Base-by-base conservation (phyloP, 495 filamentous ascomycete species). In the Hypoxylon subgilvum region DNA sequence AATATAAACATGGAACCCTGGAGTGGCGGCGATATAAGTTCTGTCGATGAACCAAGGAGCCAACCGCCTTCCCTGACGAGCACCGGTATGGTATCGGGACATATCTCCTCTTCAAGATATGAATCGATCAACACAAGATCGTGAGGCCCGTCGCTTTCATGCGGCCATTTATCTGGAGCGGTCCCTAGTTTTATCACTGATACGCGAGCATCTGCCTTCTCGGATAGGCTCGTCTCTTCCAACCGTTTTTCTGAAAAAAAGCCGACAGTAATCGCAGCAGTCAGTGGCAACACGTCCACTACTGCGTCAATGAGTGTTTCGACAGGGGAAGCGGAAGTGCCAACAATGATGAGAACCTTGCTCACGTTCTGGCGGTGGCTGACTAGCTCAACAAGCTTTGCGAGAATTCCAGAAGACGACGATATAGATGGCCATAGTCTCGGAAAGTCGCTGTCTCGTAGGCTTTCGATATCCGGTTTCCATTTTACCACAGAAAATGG, bases 401-500 rank as follows among this genome's bases (percentile, higher is more conserved):
- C 40, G 6, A 63, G 17, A 31, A 38, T 36, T 16, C 47, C 59
- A 23, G 13, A 14, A 3, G 32, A 27, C 31, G 30, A 36, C 25
- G 31, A 25, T 3, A 51, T 28, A 10, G 30, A 25, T 3, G 41
- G 28, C 46, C 52, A 63, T 5, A 63, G 12, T 32, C 17, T 5
- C 12, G 22, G 7, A 16, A 52, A 21, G 18, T 63, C 34, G 1
- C 40, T 32, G 21, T 48, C 30, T 6, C 31, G 40, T 16, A 63
- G 59, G n/a, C 16, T 42, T 14, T 43, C 19, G 36, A 62, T 46
- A 46, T 62, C 51, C 4, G 58, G 58, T 22, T 56, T 62, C 58
- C 58, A 62, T 1, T 52, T 55, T 40, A 62, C 48, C n/a, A 62
- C 22, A 25, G 58, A 62, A 21, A 56, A 62, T 2, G 58, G 58